Evolutionary conservation across 2,329 filamentous ascomycete genomes (phyloP).

Genomic region (Colletotrichum sp.): DNA sequence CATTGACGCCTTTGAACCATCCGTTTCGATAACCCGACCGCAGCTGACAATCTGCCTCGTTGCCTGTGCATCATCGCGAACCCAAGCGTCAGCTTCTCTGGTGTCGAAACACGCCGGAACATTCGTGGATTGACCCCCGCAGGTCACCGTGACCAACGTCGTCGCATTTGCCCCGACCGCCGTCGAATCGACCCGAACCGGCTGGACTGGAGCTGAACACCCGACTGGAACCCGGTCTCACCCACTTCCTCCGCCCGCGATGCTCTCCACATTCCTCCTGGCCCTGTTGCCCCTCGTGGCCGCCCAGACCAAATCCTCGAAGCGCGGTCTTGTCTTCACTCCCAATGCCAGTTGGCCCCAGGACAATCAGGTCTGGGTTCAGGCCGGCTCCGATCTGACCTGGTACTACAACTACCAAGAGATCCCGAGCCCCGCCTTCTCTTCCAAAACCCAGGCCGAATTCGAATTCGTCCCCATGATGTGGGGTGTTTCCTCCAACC

Average conservation of each 20-base stretch:
- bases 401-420: constrained; percentile 87
- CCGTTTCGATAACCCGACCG: background rate
- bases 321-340: constrained; percentile 77
- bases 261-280: constrained; percentile 24
- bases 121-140: background rate
- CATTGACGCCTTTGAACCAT: background rate
- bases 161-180: background rate
- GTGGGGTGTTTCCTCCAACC: constrained; percentile 63
- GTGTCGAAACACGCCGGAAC: background rate
- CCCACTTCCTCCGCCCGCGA: background rate
- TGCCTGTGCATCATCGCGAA: background rate
- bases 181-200: background rate
- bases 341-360: constrained; percentile 56
- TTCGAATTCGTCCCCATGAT: constrained; percentile 85
- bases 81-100: background rate
- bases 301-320: constrained; percentile 49
- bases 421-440: constrained; percentile 59
- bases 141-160: background rate
- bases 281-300: constrained; percentile 26
- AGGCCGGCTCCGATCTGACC: constrained; percentile 62
- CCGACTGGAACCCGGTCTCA: background rate
- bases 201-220: background rate
- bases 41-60: background rate
- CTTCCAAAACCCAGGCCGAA: constrained; percentile 51
- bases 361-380: constrained; percentile 72